Evolutionary conservation across 1,284 basidiomycete species (phyloP), one percentile per base, ranked within the genome.

Genomic region (Trametes sp.): DNA sequence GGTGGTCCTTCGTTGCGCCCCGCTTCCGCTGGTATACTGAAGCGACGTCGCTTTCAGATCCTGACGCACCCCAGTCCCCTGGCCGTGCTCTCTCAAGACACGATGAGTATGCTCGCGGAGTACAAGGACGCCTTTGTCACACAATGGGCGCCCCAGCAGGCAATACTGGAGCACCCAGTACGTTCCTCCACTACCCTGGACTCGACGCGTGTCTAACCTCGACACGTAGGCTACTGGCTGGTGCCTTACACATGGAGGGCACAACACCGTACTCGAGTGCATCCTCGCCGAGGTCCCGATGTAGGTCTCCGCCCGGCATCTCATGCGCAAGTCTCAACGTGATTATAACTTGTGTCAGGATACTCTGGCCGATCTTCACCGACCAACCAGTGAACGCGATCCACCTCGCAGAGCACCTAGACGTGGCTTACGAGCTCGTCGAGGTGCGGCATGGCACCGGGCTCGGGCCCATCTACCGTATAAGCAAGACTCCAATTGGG

Each of bases 381-480:
- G 72, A 74, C 59, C 72, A 74, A 44, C 68, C 69, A 11, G 9
- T 33, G 6, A 70, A 69, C 54, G 69, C 70, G 21, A 50, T 69
- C 2, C 57, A 65, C 42, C 46, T 68, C 10, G 52, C 63, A 4
- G 57, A 68, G 13, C 62, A 46, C 21, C 65, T 69, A 41, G 55
- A 63, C 16, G 61, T 72, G n/a, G 70, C 67, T 7, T 72, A 69
- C 59, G 66, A 72, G 54, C 54, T 72, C 19, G 19, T 72, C 29
- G 66, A 72, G 46, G 70, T 70, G 2, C 65, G 70, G 13, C 63
- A 63, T 11, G 67, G 65, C 19, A 13, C 28, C 3, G 71, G 70
- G 14, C 53, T 70, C 13, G 62, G 65, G 61, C 65, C 65, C 19
- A 48, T 70, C 49, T 63, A 56, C 29, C 64, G 70, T 26, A 69